phyloP scores from a whole-genome alignment of 78 protist genomes.

The Dictyostelium citrinum region DNA sequence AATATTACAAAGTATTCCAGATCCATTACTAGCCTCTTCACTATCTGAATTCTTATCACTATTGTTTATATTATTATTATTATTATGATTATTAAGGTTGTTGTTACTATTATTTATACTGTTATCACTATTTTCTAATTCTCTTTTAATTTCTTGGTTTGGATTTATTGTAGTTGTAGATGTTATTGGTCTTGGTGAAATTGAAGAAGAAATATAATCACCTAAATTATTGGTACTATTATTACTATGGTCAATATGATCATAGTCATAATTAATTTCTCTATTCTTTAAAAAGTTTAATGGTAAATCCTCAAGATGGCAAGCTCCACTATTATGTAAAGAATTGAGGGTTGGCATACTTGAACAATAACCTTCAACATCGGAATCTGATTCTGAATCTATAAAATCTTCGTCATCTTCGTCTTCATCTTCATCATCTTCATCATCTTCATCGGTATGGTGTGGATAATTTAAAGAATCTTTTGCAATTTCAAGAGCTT shows the following conservation, averaged over 20 bases:
- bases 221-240: background rate
- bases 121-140: background rate
- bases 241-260: background rate
- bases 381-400: slow-evolving; percentile 18
- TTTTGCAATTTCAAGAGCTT: slow-evolving; percentile 1
- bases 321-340: background rate
- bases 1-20: background rate
- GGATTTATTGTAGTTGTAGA: background rate
- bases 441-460: background rate
- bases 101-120: background rate
- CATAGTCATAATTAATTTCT: background rate
- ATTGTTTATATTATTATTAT: background rate
- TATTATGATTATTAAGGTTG: background rate
- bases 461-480: background rate
- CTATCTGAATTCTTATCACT: background rate
- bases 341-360: background rate
- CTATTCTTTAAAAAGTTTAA: background rate
- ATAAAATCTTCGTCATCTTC: background rate
- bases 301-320: slow-evolving; percentile 42
- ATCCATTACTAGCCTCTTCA: background rate
- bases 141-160: background rate
- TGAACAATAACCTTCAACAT: background rate
- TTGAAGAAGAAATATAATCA: background rate
- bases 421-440: background rate
- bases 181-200: background rate